Evolutionary conservation across 768 basidiomycete genomes (phyloP).

Genomic region (Leccinum fibrillosum): DNA sequence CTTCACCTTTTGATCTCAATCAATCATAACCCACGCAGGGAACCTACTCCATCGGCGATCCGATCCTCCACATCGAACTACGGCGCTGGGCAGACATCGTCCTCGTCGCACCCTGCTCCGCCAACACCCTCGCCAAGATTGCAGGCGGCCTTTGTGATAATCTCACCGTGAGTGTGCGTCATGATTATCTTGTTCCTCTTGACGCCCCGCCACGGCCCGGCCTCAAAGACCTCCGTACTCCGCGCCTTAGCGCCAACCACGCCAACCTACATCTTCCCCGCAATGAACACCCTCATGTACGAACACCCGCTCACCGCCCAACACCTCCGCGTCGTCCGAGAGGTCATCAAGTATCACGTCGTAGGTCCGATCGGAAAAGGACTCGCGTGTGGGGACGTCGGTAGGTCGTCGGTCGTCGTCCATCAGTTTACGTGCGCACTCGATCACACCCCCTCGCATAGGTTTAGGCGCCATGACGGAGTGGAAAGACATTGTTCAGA

Average conservation of each 20-base stretch:
- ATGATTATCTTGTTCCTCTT: neutral
- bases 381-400: slow-evolving; percentile 90
- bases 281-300: slow-evolving; percentile 99
- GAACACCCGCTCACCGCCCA: slow-evolving; percentile 87
- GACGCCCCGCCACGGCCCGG: neutral
- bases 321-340: slow-evolving; percentile 72
- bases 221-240: slow-evolving; percentile 66
- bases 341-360: slow-evolving; percentile 76
- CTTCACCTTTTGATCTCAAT: neutral
- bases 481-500: slow-evolving; percentile 83
- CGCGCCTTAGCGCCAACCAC: slow-evolving; percentile 81
- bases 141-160: slow-evolving; percentile 89
- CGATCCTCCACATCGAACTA: slow-evolving; percentile 95
- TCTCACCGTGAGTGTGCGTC: slow-evolving; percentile 53
- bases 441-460: slow-evolving; percentile 25
- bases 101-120: slow-evolving; percentile 92
- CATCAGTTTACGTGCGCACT: neutral
- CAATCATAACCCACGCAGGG: slow-evolving; percentile 38
- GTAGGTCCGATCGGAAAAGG: slow-evolving; percentile 85
- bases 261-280: slow-evolving; percentile 89
- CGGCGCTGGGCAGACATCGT: slow-evolving; percentile 94
- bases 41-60: slow-evolving; percentile 77
- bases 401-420: slow-evolving; percentile 39
- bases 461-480: slow-evolving; percentile 96
- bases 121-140: slow-evolving; percentile 93